Percentiles rank a stretch among this genome's conserved stretches.
phyloP scores from a whole-genome alignment of 352 stramenopile species.

The Phytophthora megakarya region DNA sequence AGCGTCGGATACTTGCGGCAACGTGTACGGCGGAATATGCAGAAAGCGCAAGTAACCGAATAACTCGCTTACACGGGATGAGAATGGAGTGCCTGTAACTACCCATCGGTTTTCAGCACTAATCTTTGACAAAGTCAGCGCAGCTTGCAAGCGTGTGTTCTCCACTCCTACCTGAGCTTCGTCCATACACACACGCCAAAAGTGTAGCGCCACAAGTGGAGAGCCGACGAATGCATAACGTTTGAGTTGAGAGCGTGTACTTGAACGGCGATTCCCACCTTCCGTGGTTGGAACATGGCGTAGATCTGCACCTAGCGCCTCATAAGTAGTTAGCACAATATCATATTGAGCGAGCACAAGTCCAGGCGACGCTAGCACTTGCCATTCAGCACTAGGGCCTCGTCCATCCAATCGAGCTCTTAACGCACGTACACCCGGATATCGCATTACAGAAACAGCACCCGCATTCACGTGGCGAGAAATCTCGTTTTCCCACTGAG shows the following conservation, averaged over 20 bases:
- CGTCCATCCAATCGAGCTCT: conserved; percentile 33
- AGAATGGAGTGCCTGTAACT: conserved; percentile 91
- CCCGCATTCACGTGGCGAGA: conserved; percentile 70
- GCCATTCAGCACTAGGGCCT: conserved; percentile 55
- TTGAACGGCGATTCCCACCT: conserved; percentile 51
- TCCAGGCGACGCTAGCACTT: conserved; percentile 50
- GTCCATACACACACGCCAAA: conserved; percentile 92
- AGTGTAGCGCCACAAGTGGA: conserved; percentile 86
- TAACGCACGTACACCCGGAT: conserved; percentile 60
- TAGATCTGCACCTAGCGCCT: conserved; percentile 84
- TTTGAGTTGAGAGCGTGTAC: conserved; percentile 66
- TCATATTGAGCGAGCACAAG: conserved; percentile 78
- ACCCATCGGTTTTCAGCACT: conserved; percentile 77
- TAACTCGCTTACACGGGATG: conserved; percentile 81
- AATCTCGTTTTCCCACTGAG: conserved; percentile 92
- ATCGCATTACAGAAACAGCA: conserved; percentile 55
- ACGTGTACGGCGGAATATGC: conserved; percentile 46
- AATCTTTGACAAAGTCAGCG: conserved; percentile 84
- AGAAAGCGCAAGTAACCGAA: conserved; percentile 86
- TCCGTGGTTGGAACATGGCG: conserved; percentile 60
- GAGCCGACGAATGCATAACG: conserved; percentile 86
- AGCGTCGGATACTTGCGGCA: not conserved
- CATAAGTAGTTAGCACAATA: conserved; percentile 93
- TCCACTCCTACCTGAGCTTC: conserved; percentile 93
- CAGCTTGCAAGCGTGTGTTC: conserved; percentile 68